Percentiles rank a stretch among this genome's conserved stretches.
These are phyloP conservation scores for Skeletonema marinoi DNA, from an alignment of 108 stramenopile species.

Conservation along the genomic window DNA sequence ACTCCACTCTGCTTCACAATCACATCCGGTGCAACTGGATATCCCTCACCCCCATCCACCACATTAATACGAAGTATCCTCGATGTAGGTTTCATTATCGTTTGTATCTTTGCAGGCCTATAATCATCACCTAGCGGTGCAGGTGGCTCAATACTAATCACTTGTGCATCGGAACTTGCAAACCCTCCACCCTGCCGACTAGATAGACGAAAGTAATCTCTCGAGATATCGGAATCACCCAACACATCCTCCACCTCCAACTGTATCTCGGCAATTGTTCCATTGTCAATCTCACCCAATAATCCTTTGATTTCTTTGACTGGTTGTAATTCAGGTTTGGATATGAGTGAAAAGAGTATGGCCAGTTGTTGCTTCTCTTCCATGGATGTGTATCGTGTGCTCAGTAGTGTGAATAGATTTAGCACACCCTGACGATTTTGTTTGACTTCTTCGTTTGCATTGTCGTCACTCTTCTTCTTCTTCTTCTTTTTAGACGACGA, in stretches of 20 bases:
- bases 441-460: not conserved
- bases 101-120: conserved; percentile 53
- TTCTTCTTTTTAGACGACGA: conserved; percentile 14
- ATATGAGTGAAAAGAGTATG: conserved; percentile 86
- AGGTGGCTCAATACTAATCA: conserved; percentile 62
- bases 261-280: conserved; percentile 63
- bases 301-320: conserved; percentile 72
- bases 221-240: conserved; percentile 16
- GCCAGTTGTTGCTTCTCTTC: conserved; percentile 84
- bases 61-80: conserved; percentile 75
- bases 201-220: conserved; percentile 53
- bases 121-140: conserved; percentile 82
- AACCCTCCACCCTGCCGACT: conserved; percentile 83
- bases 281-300: conserved; percentile 86
- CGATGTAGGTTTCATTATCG: conserved; percentile 66
- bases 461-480: not conserved
- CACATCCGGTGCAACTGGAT: conserved; percentile 56
- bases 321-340: conserved; percentile 74
- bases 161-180: conserved; percentile 37
- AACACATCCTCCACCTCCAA: conserved; percentile 26
- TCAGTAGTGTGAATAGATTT: conserved; percentile 81
- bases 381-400: conserved; percentile 78
- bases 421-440: conserved; percentile 67
- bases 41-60: conserved; percentile 78
- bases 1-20: conserved; percentile 55